These are phyloP conservation scores for Penicillium parvum DNA, from an alignment of 495 filamentous ascomycete species.

Conservation along the genomic window DNA sequence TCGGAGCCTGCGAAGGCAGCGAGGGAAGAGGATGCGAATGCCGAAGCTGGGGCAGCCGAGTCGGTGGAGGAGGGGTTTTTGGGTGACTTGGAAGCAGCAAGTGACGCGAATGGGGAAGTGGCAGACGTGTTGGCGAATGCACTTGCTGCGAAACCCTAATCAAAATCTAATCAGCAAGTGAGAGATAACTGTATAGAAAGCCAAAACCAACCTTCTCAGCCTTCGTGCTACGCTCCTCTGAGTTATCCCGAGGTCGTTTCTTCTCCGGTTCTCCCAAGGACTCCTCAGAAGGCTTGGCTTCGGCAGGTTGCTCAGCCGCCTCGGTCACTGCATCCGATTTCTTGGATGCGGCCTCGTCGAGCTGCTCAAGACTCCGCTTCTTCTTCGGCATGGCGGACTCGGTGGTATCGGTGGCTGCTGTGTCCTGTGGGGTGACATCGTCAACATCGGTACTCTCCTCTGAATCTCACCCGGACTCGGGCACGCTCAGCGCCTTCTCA, in stretches of 20 bases:
- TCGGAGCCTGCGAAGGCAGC: slow-evolving; percentile 49
- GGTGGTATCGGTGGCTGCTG: background rate
- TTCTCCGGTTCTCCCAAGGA: slow-evolving; percentile 40
- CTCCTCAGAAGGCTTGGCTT: background rate
- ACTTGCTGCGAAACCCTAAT: slow-evolving; percentile 41
- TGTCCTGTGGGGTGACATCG: too few species aligned
- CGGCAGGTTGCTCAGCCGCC: background rate
- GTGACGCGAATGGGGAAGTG: slow-evolving; percentile 45
- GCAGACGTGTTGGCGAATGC: slow-evolving; percentile 52
- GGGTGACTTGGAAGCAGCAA: slow-evolving; percentile 27
- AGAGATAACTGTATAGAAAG: background rate
- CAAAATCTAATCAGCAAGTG: slow-evolving; percentile 5
- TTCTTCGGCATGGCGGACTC: slow-evolving; percentile 28
- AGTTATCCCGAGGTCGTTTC: slow-evolving; percentile 44
- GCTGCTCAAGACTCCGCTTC: slow-evolving; percentile 51
- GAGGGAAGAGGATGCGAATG: slow-evolving; percentile 51
- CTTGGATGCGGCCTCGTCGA: slow-evolving; percentile 39
- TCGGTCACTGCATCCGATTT: slow-evolving; percentile 3
- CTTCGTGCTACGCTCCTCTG: slow-evolving; percentile 27
- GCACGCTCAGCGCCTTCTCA: too few species aligned
- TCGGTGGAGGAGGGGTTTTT: slow-evolving; percentile 5
- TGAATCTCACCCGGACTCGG: too few species aligned
- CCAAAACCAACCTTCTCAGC: slow-evolving; percentile 11
- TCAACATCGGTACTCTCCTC: too few species aligned
- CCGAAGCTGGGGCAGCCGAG: slow-evolving; percentile 38